These are phyloP conservation scores for Diutina pseudorugosa DNA, from an alignment of 1,139 yeast genomes.

Conservation along the genomic window DNA sequence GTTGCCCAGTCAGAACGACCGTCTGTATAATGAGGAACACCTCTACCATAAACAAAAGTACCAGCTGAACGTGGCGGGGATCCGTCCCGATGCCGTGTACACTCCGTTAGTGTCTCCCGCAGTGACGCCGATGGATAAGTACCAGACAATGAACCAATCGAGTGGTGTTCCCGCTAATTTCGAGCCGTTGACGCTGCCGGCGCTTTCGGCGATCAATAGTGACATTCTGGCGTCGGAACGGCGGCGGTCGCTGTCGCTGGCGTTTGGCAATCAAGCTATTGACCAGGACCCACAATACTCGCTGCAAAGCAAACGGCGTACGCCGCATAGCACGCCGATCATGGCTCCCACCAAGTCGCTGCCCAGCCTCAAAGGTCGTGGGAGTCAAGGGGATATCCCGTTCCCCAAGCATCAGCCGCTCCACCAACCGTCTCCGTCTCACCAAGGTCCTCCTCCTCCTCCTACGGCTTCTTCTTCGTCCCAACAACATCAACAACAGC, in stretches of 20 bases:
- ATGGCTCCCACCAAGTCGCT: neutral
- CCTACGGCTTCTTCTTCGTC: too few species aligned
- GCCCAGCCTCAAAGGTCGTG: neutral
- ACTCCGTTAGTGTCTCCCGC: conserved; percentile 75
- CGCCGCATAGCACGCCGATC: conserved; percentile 38
- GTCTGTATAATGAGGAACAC: conserved; percentile 32
- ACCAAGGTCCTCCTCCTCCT: neutral
- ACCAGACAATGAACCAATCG: conserved; percentile 7
- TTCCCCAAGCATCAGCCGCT: neutral
- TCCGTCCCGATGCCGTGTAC: conserved; percentile 40
- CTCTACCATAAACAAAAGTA: conserved; percentile 22
- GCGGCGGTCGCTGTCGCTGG: conserved; percentile 24
- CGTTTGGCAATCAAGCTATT: conserved; percentile 22
- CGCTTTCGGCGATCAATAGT: conserved; percentile 30
- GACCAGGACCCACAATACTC: conserved; percentile 6
- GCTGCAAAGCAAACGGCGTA: conserved; percentile 22
- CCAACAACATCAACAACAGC: neutral
- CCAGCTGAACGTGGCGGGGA: conserved; percentile 7
- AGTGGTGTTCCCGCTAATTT: conserved; percentile 24
- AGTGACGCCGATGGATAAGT: conserved; percentile 47
- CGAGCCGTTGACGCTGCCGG: conserved; percentile 54
- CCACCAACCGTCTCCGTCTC: neutral
- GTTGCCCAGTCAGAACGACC: conserved; percentile 33
- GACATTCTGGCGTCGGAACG: conserved; percentile 16
- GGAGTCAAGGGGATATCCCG: neutral